phyloP scores from a whole-genome alignment of 176 grass and related monocot species.

The Saccharum spontaneum region DNA sequence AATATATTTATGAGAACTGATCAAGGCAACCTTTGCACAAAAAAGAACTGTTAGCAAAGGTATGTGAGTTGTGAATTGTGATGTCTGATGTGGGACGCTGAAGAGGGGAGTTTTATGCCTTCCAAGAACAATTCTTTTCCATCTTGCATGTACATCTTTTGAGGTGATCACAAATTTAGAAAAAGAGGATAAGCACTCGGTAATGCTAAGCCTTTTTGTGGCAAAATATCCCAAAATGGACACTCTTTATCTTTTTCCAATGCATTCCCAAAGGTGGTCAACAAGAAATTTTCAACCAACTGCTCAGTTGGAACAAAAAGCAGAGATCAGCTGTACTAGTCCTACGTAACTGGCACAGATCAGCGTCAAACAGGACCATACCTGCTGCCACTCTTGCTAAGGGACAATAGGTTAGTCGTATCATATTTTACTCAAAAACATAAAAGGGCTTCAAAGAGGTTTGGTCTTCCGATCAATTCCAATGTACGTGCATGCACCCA shows the following conservation, averaged over 20 bases:
- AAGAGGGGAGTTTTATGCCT: background rate
- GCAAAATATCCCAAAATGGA: background rate
- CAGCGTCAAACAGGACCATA: background rate
- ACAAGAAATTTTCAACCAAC: background rate
- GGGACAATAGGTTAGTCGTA: background rate
- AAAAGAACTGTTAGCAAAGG: background rate
- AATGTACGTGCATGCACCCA: background rate
- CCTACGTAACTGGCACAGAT: constrained; percentile 3
- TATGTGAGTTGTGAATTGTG: background rate
- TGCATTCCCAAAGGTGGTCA: background rate
- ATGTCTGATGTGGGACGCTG: background rate
- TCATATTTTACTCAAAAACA: background rate
- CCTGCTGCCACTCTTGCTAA: background rate
- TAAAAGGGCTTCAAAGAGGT: background rate
- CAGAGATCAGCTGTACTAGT: background rate
- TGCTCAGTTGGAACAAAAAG: background rate
- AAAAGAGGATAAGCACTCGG: background rate
- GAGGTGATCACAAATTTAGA: background rate
- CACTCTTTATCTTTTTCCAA: background rate
- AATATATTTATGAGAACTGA: constrained; percentile 8
- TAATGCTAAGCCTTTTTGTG: background rate
- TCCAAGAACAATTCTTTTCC: background rate
- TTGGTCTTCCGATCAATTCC: background rate
- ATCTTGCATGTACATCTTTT: constrained; percentile 3
- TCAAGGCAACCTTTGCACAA: background rate